Evolutionary conservation across 192 early-diverging fungal species (phyloP).

Genomic region (Chytriomyces sp.): DNA sequence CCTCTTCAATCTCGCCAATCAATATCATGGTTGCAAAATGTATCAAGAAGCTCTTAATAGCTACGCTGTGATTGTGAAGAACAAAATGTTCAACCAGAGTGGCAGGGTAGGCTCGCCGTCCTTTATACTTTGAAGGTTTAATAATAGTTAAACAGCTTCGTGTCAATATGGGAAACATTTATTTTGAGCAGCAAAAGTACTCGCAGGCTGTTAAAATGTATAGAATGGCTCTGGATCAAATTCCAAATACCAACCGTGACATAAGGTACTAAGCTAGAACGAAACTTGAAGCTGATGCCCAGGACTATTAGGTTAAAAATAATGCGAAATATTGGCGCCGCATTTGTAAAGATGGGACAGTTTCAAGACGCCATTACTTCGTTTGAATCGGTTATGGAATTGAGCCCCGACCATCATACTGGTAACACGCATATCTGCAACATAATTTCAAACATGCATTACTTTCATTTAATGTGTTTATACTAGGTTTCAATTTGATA

Average conservation of each 20-base stretch:
- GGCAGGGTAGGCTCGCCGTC: conserved; percentile 25
- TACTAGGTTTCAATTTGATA: conserved; percentile 58
- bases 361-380: conserved; percentile 64
- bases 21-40: conserved; percentile 60
- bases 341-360: conserved; percentile 60
- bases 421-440: conserved; percentile 23
- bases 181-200: conserved; percentile 62
- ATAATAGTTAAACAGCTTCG: conserved; percentile 33
- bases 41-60: conserved; percentile 64
- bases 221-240: conserved; percentile 66
- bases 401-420: conserved; percentile 56
- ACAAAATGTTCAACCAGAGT: conserved; percentile 65
- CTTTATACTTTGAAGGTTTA: neutral
- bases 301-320: conserved; percentile 49
- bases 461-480: neutral
- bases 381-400: conserved; percentile 63
- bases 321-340: conserved; percentile 63
- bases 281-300: neutral
- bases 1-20: conserved; percentile 60
- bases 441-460: neutral
- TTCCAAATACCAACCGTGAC: conserved; percentile 57
- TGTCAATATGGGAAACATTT: conserved; percentile 69
- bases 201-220: conserved; percentile 68
- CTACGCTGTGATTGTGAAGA: conserved; percentile 63
- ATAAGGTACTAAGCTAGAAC: conserved; percentile 44